phyloP scores from a whole-genome alignment of 345 rosid genomes.

The Sonneratia caseolaris region DNA sequence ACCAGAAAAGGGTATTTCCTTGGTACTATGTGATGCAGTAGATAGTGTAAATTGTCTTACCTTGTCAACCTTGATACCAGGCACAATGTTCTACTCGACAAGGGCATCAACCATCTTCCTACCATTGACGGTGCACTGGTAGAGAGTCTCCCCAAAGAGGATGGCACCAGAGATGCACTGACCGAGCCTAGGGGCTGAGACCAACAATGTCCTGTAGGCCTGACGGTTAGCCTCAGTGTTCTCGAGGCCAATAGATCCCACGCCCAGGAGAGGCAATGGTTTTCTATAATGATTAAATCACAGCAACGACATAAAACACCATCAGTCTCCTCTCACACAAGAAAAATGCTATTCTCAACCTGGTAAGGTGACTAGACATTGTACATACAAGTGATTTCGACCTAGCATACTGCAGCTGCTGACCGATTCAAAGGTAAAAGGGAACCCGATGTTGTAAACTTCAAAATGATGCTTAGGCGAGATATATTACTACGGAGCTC shows the following conservation, averaged over 20 bases:
- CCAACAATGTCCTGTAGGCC: constrained; percentile 84
- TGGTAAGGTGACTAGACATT: neutral
- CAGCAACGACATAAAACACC: neutral
- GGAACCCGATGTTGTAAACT: neutral
- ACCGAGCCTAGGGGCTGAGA: constrained; percentile 75
- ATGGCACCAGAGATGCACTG: constrained; percentile 85
- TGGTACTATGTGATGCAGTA: neutral
- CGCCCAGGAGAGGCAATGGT: constrained; percentile 89
- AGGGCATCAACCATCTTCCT: constrained; percentile 92
- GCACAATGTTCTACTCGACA: constrained; percentile 82
- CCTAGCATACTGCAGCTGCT: neutral
- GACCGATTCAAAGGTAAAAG: neutral
- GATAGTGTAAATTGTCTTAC: constrained; percentile 18
- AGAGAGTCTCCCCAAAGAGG: constrained; percentile 92
- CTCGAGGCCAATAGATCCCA: constrained; percentile 93
- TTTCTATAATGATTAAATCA: constrained; percentile 35
- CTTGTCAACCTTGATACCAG: constrained; percentile 98
- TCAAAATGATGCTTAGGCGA: too few species aligned
- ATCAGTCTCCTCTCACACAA: neutral
- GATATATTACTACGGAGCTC: too few species aligned
- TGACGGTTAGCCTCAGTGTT: constrained; percentile 97
- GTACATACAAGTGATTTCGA: too few species aligned
- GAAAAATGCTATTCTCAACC: neutral
- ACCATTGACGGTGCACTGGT: constrained; percentile 80
- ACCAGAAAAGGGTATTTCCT: neutral